These are phyloP conservation scores for Hypoxylon perforatum DNA, from an alignment of 495 filamentous ascomycete species.

Conservation along the genomic window DNA sequence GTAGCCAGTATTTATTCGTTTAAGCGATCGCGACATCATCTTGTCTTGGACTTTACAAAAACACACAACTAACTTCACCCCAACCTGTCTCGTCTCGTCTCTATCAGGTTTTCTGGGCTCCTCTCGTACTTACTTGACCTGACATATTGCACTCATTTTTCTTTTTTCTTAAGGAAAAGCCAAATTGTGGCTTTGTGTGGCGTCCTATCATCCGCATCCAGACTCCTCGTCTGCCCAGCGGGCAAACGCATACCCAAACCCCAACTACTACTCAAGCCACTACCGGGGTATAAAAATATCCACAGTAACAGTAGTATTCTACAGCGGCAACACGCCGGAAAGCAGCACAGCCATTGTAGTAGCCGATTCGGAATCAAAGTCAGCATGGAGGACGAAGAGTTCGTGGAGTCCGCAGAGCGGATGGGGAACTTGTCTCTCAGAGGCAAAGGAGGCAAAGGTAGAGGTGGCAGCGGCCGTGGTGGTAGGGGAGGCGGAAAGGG, in stretches of 20 bases:
- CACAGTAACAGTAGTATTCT: no score
- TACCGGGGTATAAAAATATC: no score
- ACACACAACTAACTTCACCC: no score
- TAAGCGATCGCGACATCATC: constrained; percentile 2
- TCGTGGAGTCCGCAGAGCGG: constrained; percentile 30
- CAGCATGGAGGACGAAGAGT: constrained; percentile 27
- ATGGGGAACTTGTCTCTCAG: constrained; percentile 22
- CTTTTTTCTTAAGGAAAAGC: no score
- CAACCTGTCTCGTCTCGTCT: no score
- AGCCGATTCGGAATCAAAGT: background rate
- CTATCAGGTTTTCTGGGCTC: no score
- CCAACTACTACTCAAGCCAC: no score
- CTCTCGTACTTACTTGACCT: no score
- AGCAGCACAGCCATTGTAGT: background rate
- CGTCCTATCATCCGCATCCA: background rate
- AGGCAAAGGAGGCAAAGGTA: constrained; percentile 24
- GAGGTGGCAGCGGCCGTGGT: constrained; percentile 47
- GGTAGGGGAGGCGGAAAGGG: constrained; percentile 46
- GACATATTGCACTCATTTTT: background rate
- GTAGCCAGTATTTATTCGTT: background rate
- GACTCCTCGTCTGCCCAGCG: no score
- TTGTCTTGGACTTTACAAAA: background rate
- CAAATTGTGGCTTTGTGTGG: background rate
- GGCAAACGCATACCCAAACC: no score
- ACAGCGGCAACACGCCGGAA: background rate